Evolutionary conservation across 306 rosid species (phyloP).

Genomic region (Lotus japonicus): DNA sequence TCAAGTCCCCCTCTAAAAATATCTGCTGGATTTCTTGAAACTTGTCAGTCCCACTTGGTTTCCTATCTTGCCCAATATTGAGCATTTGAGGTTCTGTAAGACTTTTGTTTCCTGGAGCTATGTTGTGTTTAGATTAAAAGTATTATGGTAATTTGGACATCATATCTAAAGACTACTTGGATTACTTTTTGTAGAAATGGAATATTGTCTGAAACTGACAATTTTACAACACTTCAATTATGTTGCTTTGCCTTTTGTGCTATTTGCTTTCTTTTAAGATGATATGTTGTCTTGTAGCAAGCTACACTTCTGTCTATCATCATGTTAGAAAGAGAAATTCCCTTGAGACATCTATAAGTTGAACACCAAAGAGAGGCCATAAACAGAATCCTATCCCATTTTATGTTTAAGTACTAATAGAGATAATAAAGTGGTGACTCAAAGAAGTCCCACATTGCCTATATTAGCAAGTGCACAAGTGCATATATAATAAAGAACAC

Average conservation of each 20-base stretch:
- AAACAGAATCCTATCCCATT: background rate
- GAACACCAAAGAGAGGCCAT: background rate
- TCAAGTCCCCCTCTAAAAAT: background rate
- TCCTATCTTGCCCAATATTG: background rate
- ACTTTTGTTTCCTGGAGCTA: constrained; percentile 6
- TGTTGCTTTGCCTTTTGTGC: background rate
- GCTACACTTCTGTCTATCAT: background rate
- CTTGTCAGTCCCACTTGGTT: background rate
- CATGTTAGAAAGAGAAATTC: background rate
- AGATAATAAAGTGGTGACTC: too few species aligned
- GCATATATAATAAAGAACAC: too few species aligned
- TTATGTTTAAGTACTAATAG: background rate
- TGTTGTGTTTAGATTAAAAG: background rate
- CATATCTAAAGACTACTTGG: background rate
- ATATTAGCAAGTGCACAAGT: too few species aligned
- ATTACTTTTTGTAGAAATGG: background rate
- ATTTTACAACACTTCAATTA: background rate
- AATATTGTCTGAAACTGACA: background rate
- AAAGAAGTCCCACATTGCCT: too few species aligned
- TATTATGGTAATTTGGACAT: background rate
- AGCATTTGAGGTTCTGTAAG: constrained; percentile 5
- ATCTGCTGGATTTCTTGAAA: background rate
- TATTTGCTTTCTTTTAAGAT: too few species aligned
- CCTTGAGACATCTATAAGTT: constrained; percentile 13
- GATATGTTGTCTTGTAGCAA: background rate